A percentile compares a stretch with the other conserved stretches of the same genome.
phyloP scores from a whole-genome alignment of 2,329 filamentous ascomycete species.

The Aciculosporium take region DNA sequence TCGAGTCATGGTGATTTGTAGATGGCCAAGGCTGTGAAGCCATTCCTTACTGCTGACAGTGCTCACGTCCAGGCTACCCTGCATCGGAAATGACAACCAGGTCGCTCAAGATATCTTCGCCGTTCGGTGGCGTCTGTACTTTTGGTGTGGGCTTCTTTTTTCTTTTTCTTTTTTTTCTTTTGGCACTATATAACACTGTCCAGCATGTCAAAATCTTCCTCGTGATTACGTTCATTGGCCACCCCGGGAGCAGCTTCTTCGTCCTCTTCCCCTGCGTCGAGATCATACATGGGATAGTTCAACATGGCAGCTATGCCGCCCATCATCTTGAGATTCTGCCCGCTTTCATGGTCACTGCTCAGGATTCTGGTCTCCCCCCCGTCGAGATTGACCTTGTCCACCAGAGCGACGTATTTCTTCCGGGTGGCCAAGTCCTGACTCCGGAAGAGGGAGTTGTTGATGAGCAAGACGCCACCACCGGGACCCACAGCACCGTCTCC shows the following conservation, averaged over 20 bases:
- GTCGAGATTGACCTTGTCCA: conserved; percentile 74
- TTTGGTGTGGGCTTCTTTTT: conserved; percentile 3
- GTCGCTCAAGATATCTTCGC: no score
- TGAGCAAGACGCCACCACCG: conserved; percentile 70
- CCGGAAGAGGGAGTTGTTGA: conserved; percentile 79
- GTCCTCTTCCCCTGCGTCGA: conserved; percentile 54
- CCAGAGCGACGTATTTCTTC: conserved; percentile 68
- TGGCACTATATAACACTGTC: conserved; percentile 24
- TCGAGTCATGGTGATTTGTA: no score
- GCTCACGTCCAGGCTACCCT: no score
- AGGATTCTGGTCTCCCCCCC: conserved; percentile 82
- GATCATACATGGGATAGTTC: conserved; percentile 72
- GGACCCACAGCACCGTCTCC: conserved; percentile 77
- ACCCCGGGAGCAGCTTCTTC: conserved; percentile 13
- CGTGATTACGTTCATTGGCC: conserved; percentile 9
- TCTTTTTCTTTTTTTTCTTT: not conserved
- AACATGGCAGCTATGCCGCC: conserved; percentile 82
- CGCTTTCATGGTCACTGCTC: conserved; percentile 89
- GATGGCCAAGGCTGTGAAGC: no score
- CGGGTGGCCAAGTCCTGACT: conserved; percentile 64
- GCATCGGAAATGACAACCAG: no score
- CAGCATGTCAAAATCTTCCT: conserved; percentile 17
- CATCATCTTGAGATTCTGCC: conserved; percentile 65
- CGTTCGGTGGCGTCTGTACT: no score
- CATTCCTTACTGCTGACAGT: no score